Percentiles rank a stretch among this genome's conserved stretches.
Evolutionary conservation across 139 green algal genomes (phyloP).

Genomic region (Haematococcus lacustris): DNA sequence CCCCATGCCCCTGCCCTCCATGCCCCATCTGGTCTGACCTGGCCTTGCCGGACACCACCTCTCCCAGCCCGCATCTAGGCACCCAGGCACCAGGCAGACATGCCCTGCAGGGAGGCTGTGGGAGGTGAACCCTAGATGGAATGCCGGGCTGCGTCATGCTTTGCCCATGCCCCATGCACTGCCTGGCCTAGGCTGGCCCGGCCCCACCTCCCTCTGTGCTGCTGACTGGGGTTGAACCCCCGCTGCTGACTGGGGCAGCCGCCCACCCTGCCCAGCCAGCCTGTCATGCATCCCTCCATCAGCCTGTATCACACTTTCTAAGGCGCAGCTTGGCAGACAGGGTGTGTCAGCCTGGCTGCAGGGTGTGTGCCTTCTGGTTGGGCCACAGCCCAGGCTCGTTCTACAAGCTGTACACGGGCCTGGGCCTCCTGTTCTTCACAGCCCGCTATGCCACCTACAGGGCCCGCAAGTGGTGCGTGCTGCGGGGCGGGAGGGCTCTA

Average conservation of each 20-base stretch:
- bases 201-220: not conserved
- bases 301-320: not conserved
- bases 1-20: not conserved
- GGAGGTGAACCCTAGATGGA: too few relatives aligned
- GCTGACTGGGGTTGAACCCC: not conserved
- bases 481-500: too few relatives aligned
- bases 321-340: not conserved
- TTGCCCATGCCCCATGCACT: not conserved
- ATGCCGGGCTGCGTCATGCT: not conserved
- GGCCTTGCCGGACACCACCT: not conserved
- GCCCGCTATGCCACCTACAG: slow-evolving; percentile 47
- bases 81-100: not conserved
- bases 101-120: not conserved
- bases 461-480: slow-evolving; percentile 1
- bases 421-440: slow-evolving; percentile 52
- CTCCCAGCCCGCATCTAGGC: not conserved
- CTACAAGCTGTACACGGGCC: slow-evolving; percentile 56
- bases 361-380: slow-evolving; percentile 69
- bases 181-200: not conserved
- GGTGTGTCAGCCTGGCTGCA: slow-evolving; percentile 2
- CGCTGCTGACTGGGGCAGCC: not conserved
- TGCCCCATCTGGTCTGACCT: not conserved
- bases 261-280: not conserved
- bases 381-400: slow-evolving; percentile 57
- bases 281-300: not conserved